Conservation (phyloP, 2,329 filamentous ascomycete genomes). For the Fusarium sp. region DNA sequence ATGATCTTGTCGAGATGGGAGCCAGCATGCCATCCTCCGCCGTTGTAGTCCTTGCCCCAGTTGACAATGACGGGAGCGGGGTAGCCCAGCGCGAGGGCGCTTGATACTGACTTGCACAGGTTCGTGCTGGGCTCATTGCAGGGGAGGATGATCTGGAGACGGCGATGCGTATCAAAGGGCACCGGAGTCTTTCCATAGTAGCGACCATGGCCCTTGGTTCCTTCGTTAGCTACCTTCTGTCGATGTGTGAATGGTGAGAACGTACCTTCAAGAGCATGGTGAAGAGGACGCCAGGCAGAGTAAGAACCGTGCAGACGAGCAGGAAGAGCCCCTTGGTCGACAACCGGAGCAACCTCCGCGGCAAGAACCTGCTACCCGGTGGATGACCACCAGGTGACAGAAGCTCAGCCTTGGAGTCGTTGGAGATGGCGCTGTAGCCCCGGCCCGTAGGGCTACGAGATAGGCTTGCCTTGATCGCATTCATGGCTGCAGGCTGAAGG, state of each 20-base stretch:
- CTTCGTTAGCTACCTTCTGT: background rate
- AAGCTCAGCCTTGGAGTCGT: background rate
- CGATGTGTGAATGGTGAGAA: no score
- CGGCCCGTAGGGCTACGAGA: background rate
- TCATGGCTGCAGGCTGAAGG: background rate
- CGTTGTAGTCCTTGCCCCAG: conserved; percentile 35
- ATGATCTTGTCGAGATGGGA: conserved; percentile 44
- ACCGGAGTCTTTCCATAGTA: background rate
- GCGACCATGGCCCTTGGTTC: background rate
- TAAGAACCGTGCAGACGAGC: background rate
- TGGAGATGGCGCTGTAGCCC: background rate
- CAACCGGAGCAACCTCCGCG: background rate
- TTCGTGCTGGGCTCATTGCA: conserved; percentile 34
- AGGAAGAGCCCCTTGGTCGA: background rate
- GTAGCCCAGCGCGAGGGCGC: conserved; percentile 38
- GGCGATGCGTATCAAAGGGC: conserved; percentile 14
- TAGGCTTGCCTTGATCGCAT: background rate
- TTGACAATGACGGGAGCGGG: conserved; percentile 43
- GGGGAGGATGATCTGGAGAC: conserved; percentile 30
- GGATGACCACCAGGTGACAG: background rate
- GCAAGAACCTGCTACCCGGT: background rate
- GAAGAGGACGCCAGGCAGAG: background rate
- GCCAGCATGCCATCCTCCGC: conserved; percentile 22
- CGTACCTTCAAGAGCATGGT: background rate
- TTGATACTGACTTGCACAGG: conserved; percentile 41